Conservation (phyloP, 2,329 filamentous ascomycete species). For the Fusarium transvaalense region DNA sequence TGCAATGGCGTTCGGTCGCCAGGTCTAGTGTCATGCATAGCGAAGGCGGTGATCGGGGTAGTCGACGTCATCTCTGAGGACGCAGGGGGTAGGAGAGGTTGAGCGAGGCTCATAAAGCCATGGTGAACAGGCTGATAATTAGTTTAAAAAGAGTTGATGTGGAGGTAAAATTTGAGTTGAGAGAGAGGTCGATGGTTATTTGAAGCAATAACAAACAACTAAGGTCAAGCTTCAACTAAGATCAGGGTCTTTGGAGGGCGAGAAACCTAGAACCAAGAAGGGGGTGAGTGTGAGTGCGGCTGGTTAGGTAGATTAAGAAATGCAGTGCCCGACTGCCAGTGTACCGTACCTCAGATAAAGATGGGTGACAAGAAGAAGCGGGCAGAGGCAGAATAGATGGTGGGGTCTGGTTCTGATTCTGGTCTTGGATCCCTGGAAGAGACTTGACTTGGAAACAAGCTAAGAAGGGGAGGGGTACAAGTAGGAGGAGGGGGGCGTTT, state of each 20-base stretch:
- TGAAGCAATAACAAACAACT: constrained; percentile 13
- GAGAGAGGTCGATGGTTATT: constrained; percentile 15
- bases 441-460: constrained; percentile 42
- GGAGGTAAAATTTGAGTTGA: constrained; percentile 1
- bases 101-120: constrained; percentile 43
- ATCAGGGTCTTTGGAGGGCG: constrained; percentile 21
- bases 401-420: constrained; percentile 38
- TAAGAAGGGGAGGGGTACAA: constrained; percentile 39
- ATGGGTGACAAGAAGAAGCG: constrained; percentile 37
- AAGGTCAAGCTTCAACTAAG: constrained; percentile 15
- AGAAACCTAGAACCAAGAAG: constrained; percentile 27
- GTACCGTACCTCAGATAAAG: constrained; percentile 22
- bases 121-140: constrained; percentile 29
- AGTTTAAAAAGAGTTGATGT: constrained; percentile 7
- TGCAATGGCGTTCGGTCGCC: constrained; percentile 55
- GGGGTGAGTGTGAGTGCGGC: constrained; percentile 12
- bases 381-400: constrained; percentile 35
- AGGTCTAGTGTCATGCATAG: constrained; percentile 52
- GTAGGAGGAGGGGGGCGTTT: constrained; percentile 5
- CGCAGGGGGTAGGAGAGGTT: constrained; percentile 28
- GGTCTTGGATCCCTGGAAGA: constrained; percentile 43
- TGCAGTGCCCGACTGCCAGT: constrained; percentile 17
- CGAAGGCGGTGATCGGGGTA: constrained; percentile 41
- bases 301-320: constrained; percentile 36
- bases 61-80: constrained; percentile 47